Base-by-base conservation (phyloP, 208 protist species). In the Leishmania guyanensis region DNA sequence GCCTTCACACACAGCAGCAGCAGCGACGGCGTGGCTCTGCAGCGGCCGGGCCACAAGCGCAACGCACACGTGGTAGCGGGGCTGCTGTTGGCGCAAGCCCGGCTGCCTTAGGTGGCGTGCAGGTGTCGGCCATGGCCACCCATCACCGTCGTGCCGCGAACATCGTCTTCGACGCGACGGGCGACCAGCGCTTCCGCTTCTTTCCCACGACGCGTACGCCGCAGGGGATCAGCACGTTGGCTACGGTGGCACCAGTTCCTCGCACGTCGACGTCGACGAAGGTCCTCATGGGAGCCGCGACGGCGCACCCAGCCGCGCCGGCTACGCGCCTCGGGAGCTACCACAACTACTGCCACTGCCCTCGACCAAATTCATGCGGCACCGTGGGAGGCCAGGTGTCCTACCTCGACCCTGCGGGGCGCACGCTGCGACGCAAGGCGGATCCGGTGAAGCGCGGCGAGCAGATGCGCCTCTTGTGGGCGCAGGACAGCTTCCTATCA, bases 401-500 rank as follows among this genome's bases (percentile, higher is more conserved):
- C 43, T 86, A 92, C 83, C 82, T 96, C 53, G 84, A 89, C 69
- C 84, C 91, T 14, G 78, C 86, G 48, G 92, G 93, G 16, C 90
- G 89, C 76, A 94, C 93, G 68, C 82, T 94, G 77, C 81, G 53
- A 9, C 83, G 84, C 29, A 79, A 77, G 26, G 83, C 92, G 0
- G 94, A 97, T 80, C 91, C 91, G 20, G 92, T 97, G 66, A 81
- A 76, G 68, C 92, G 94, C 17, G 92, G 92, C 4, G 81, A 91
- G 83, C 88, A 94, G 69, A 95, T 97, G 92, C 90, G 94, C 3
- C 75, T 88, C 51, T 68, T 95, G 36, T 97, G 94, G 92, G 77
- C 78, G n/a, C 80, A 84, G 20, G 94, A 97, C 66, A 76, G 66
- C 16, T 97, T 97, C 66, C 83, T 97, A 16, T 72, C 81, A 33